Evolutionary conservation across 1,139 yeast species (phyloP), one percentile per base, ranked within the genome.

Genomic region (Ogataea hybrid): DNA sequence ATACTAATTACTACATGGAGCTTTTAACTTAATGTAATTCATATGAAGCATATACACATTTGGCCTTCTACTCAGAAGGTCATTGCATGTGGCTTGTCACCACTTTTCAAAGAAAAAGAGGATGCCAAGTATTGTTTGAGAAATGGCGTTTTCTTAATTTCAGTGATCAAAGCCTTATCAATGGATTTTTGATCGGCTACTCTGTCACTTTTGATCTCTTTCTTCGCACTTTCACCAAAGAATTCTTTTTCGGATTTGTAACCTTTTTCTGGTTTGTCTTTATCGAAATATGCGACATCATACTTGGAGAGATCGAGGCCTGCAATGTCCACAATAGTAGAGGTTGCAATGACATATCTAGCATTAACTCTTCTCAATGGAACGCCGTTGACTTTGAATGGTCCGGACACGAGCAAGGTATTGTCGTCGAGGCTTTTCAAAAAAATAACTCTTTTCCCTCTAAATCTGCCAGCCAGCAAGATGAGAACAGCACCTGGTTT

Each of bases 381-480:
- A 62, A 92, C 99, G 81, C 98, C 98, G 77, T 94, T 94, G 67
- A 92, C 88, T 84, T 92, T 94, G 96, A 92, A 94, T 69, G 99
- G 99, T 71, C 99, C 99, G 54, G 97, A 77, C 58, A 92, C 96
- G 70, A 92, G 86, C 68, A 94, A 81, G 59, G 97, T 92, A 90
- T 87, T 88, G 84, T 94, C 98, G 78, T 89, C 97, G 71, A 94
- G 83, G 76, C 84, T 77, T 86, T 92, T 92, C 72, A 92, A 84
- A 89, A 85, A 87, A 56, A 92, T 97, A 65, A 92, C 98, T 80
- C 99, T 92, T 89, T 92, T 94, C 73, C 99, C 99, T 79, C 98
- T 87, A 96, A 89, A 92, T 78, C 97, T 90, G 73, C 99, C 98
- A 68, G 98, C 97, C 73, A 94, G 84, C 72, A 92, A 81, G 75